These are phyloP conservation scores for Pythium brassicae DNA, from an alignment of 352 stramenopile species.

Conservation along the genomic window DNA sequence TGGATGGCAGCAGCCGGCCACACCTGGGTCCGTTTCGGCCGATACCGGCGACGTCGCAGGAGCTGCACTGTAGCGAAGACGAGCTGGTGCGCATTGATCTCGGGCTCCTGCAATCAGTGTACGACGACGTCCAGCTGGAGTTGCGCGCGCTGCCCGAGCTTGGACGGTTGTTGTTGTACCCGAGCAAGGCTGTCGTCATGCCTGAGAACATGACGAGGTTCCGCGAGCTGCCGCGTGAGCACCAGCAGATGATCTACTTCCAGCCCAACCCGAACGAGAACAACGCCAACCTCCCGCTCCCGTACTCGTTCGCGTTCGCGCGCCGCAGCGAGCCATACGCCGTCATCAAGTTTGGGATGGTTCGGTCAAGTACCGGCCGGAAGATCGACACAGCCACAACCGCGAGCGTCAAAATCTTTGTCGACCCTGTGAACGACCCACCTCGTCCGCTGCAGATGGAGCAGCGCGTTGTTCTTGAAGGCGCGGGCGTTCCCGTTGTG, in stretches of 20 bases:
- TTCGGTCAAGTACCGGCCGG: constrained; percentile 19
- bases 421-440: constrained; percentile 43
- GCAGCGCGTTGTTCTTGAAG: constrained; percentile 19
- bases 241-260: constrained; percentile 54
- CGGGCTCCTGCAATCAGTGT: constrained; percentile 54
- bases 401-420: constrained; percentile 46
- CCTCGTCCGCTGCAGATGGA: constrained; percentile 21
- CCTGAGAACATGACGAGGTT: constrained; percentile 35
- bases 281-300: constrained; percentile 38
- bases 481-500: constrained; percentile 13
- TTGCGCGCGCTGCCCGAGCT: constrained; percentile 38
- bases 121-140: constrained; percentile 51
- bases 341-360: constrained; percentile 27
- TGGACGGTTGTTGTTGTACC: constrained; percentile 47
- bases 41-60: constrained; percentile 28
- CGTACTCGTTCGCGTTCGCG: constrained; percentile 33
- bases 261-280: constrained; percentile 33
- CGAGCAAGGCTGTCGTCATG: constrained; percentile 39
- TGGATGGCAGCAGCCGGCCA: constrained; percentile 17
- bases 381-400: constrained; percentile 18
- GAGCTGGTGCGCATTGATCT: constrained; percentile 41
- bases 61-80: constrained; percentile 39
- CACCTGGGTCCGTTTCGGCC: constrained; percentile 35
- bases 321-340: constrained; percentile 30
- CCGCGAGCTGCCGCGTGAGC: constrained; percentile 30